Evolutionary conservation across 306 rosid species (phyloP).

Genomic region (Parietaria judaica): DNA sequence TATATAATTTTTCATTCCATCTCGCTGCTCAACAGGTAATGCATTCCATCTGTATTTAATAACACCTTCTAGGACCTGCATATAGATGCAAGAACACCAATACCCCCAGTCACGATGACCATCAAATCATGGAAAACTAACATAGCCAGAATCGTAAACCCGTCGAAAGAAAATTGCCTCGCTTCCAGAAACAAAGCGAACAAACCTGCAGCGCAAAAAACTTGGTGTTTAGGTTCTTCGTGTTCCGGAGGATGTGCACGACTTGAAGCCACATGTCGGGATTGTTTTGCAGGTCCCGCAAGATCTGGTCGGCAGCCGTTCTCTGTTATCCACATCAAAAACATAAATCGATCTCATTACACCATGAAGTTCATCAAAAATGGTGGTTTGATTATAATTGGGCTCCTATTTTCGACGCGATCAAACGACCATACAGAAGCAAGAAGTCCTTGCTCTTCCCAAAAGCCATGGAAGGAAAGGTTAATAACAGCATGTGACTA

Average conservation of each 20-base stretch:
- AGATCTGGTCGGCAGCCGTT: slow-evolving; percentile 80
- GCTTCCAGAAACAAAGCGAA: neutral
- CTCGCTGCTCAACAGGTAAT: slow-evolving; percentile 91
- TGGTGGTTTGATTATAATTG: neutral
- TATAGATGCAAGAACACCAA: slow-evolving; percentile 1
- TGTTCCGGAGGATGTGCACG: slow-evolving; percentile 80
- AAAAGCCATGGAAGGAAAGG: neutral
- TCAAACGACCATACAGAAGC: neutral
- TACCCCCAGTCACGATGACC: neutral
- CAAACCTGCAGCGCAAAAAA: slow-evolving; percentile 98
- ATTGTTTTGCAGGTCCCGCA: slow-evolving; percentile 90
- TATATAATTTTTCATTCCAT: slow-evolving; percentile 97
- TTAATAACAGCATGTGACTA: neutral
- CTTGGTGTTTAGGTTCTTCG: slow-evolving; percentile 80
- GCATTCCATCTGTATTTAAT: slow-evolving; percentile 99
- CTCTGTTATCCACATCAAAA: slow-evolving; percentile 41
- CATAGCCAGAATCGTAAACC: neutral
- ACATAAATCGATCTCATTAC: neutral
- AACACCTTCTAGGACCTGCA: slow-evolving; percentile 94
- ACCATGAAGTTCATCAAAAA: neutral
- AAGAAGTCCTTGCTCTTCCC: neutral
- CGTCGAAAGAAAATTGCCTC: neutral
- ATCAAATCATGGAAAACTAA: slow-evolving; percentile 6
- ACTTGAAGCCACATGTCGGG: slow-evolving; percentile 99
- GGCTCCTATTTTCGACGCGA: neutral